Evolutionary conservation across 1,284 basidiomycete species (phyloP).

Genomic region (Kalmanozyma brasiliensis): DNA sequence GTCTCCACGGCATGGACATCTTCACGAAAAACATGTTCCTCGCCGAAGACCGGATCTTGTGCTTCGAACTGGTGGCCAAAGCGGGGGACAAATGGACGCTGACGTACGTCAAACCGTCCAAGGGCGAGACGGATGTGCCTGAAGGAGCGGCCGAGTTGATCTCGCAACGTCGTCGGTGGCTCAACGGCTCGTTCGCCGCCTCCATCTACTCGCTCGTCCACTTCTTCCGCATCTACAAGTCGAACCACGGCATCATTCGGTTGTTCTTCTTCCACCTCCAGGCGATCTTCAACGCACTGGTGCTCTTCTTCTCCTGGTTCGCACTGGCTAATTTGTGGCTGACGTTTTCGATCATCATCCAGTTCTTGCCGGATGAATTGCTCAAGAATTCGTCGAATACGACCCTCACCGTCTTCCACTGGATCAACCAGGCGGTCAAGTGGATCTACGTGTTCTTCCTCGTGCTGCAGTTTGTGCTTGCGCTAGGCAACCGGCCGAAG

Average conservation of each 20-base stretch:
- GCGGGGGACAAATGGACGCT: constrained; percentile 84
- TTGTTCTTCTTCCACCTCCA: constrained; percentile 96
- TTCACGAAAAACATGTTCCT: constrained; percentile 79
- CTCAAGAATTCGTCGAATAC: constrained; percentile 79
- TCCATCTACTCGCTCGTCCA: constrained; percentile 90
- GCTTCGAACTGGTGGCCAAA: constrained; percentile 96
- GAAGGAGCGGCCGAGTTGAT: constrained; percentile 83
- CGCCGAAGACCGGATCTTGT: constrained; percentile 80
- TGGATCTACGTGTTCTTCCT: constrained; percentile 89
- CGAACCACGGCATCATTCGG: constrained; percentile 80
- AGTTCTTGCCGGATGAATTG: constrained; percentile 79
- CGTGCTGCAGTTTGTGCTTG: constrained; percentile 87
- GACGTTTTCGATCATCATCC: constrained; percentile 95
- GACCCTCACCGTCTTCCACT: constrained; percentile 75
- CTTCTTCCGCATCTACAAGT: constrained; percentile 91
- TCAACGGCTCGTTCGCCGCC: constrained; percentile 96
- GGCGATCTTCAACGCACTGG: constrained; percentile 89
- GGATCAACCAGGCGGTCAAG: constrained; percentile 81
- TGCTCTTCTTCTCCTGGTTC: constrained; percentile 92
- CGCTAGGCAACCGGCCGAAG: constrained; percentile 90
- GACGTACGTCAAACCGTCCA: constrained; percentile 92
- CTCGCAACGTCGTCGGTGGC: constrained; percentile 90
- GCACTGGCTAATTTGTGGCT: constrained; percentile 91
- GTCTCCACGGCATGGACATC: constrained; percentile 96
- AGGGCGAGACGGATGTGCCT: constrained; percentile 93